Base-by-base conservation (phyloP, 2,329 filamentous ascomycete species). In the Exophiala mesophila region DNA sequence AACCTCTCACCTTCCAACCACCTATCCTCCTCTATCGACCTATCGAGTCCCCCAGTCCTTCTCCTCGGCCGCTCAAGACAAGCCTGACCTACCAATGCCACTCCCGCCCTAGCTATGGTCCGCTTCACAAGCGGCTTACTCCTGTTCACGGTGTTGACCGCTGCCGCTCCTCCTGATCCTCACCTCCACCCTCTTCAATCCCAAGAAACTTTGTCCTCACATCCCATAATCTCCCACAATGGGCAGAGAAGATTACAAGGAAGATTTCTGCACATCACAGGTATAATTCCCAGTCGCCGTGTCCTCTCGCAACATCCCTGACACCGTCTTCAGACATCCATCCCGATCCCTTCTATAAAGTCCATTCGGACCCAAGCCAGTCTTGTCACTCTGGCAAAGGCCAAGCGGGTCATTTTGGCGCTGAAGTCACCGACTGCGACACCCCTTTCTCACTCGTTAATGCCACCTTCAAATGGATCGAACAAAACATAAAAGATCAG, bases 391-490 rank as follows among this genome's bases (percentile, higher is more conserved):
- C 78, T 45, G 92, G 92, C 9, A 70, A 78, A 4, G 53, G 54
- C 35, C 13, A 35, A 3, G 85, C 90, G 5, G 90, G 89, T 33
- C 72, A 76, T 37, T 92, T 88, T 59, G 92, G 92, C 57, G 82
- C 88, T 41, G 86, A 92, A 63, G 88, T 82, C 1, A 85, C 85
- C 6, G 85, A 88, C 46, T 98, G 92, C 72, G 92, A 98, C 67
- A 78, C 86, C 2, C 90, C 92, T 0, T 66, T 82, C 45, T 70
- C 82, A 0, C 78, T 98, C 13, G 71, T 95, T 48, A 85, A 97
- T 63, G 84, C 86, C 56, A 97, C 90, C 0, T 87, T 97, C 59
- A 75, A 82, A 57, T 98, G 90, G 90, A 83, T 98, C 38, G 72
- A 79, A 32, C 75, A 80, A 31, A 82, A 94, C 57, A 59, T 95